These are phyloP conservation scores for Pleodorina starrii DNA, from an alignment of 139 green algal genomes.

Conservation along the genomic window DNA sequence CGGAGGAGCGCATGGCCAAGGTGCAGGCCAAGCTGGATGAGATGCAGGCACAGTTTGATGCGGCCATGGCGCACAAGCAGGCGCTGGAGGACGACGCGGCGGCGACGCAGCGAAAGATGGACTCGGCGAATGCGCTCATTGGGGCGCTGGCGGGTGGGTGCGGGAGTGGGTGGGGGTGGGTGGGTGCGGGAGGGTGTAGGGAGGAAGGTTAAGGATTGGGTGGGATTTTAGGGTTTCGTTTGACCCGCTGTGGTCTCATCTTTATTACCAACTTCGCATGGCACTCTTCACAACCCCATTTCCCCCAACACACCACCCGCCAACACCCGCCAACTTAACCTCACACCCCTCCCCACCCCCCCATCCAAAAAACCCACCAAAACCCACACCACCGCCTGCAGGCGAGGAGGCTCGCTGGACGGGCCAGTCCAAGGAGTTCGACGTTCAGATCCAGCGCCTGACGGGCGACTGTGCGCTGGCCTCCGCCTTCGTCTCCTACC, in stretches of 20 bases:
- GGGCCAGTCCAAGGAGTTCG: conserved; percentile 89
- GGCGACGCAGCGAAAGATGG: conserved; percentile 91
- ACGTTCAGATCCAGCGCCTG: conserved; percentile 85
- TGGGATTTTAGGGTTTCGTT: no score
- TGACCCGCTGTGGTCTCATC: no score
- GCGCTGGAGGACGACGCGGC: conserved; percentile 92
- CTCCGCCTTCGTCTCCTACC: conserved; percentile 91
- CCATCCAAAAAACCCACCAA: no score
- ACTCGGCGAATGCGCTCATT: conserved; percentile 91
- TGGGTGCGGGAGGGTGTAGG: no score
- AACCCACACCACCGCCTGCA: no score
- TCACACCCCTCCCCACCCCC: no score
- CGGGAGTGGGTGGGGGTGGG: no score
- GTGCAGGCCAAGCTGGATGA: conserved; percentile 94
- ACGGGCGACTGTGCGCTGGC: conserved; percentile 91
- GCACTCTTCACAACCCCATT: no score
- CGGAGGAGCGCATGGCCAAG: conserved; percentile 89
- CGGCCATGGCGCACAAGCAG: conserved; percentile 93
- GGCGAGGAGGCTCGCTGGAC: conserved; percentile 95
- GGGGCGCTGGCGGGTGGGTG: conserved; percentile 77
- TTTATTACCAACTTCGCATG: no score
- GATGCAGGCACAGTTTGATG: conserved; percentile 95
- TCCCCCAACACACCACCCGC: no score
- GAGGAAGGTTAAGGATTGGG: not conserved
- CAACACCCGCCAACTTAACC: no score